These are phyloP conservation scores for Talaromyces verruculosus DNA, from an alignment of 2,329 filamentous ascomycete genomes.

Conservation along the genomic window DNA sequence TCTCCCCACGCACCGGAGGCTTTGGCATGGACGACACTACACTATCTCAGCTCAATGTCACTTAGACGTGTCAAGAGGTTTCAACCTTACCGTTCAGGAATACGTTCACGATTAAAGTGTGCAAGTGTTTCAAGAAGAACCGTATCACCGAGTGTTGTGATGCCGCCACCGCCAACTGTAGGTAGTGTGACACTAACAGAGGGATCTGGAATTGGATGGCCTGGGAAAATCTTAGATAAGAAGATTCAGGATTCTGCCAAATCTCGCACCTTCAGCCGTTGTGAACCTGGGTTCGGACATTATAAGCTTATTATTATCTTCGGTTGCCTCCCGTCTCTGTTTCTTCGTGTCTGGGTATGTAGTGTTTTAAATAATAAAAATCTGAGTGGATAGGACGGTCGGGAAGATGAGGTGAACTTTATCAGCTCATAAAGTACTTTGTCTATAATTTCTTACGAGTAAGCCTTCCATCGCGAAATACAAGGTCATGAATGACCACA, in stretches of 20 bases:
- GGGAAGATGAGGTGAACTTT: not conserved
- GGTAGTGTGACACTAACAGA: conserved; percentile 17
- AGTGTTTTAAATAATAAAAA: not conserved
- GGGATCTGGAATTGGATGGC: conserved; percentile 21
- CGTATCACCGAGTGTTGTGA: conserved; percentile 18
- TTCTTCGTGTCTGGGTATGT: not conserved
- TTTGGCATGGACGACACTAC: conserved; percentile 53
- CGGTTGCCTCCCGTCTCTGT: not conserved
- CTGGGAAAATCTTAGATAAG: conserved; percentile 15
- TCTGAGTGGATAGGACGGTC: not conserved
- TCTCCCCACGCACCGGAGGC: conserved; percentile 56
- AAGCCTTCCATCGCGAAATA: not conserved
- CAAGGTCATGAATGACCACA: not conserved
- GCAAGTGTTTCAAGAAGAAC: conserved; percentile 27
- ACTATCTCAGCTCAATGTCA: not conserved
- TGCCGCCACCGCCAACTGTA: conserved; percentile 14
- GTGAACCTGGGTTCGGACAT: conserved; percentile 4
- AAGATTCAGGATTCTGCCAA: not conserved
- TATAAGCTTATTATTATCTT: not conserved
- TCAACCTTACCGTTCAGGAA: conserved; percentile 51
- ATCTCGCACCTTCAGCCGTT: conserved; percentile 6
- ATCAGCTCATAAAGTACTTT: not conserved
- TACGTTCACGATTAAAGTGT: conserved; percentile 60
- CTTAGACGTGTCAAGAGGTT: conserved; percentile 26
- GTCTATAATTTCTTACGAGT: not conserved